Evolutionary conservation across 164 flowering plant genomes (phyloP).

Genomic region (Amborella trichopoda): DNA sequence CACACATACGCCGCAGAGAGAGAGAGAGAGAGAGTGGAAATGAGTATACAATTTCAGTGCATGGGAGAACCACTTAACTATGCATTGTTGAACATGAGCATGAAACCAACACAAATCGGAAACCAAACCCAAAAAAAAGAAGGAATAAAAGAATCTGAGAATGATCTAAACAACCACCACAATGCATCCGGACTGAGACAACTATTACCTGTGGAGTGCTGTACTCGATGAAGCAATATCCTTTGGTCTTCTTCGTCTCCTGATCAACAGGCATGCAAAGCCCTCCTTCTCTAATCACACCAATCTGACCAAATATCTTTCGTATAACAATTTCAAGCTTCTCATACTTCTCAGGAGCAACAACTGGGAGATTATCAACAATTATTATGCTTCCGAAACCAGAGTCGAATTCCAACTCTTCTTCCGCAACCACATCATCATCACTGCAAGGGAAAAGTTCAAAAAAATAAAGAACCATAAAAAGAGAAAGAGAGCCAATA

Average conservation of each 20-base stretch:
- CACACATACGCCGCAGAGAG: too few species aligned
- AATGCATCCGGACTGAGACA: too few species aligned
- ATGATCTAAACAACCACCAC: too few species aligned
- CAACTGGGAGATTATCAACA: constrained; percentile 85
- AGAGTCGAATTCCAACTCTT: constrained; percentile 42
- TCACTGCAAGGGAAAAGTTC: constrained; percentile 28
- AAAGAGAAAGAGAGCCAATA: neutral
- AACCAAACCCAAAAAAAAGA: too few species aligned
- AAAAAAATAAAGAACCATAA: neutral
- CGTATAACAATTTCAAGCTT: constrained; percentile 76
- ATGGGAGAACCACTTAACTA: too few species aligned
- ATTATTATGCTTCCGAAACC: constrained; percentile 66
- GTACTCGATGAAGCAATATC: constrained; percentile 82
- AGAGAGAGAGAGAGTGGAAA: too few species aligned
- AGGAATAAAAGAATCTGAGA: too few species aligned
- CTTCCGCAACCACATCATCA: constrained; percentile 59
- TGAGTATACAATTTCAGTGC: too few species aligned
- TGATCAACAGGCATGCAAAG: constrained; percentile 81
- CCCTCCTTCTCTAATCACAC: constrained; percentile 70
- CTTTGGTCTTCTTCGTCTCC: constrained; percentile 47
- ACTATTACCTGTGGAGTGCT: constrained; percentile 68
- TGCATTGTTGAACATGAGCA: too few species aligned
- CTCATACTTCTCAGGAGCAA: constrained; percentile 68
- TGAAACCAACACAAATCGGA: too few species aligned
- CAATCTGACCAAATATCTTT: constrained; percentile 78